Percentiles rank a stretch among this genome's conserved stretches.
Conservation (phyloP, 768 basidiomycete genomes). For the Tricholoma matsutake region DNA sequence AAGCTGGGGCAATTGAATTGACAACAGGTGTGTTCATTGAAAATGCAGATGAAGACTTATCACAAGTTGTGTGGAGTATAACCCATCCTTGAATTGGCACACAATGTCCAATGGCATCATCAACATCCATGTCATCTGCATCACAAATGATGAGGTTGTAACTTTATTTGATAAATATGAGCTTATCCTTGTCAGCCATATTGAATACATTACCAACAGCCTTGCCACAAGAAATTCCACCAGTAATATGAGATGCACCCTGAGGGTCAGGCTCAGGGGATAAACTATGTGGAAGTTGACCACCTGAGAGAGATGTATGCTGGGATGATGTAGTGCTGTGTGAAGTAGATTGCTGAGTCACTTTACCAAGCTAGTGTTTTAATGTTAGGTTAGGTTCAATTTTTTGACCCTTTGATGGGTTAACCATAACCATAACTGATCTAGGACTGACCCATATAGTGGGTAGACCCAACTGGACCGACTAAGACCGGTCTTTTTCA, state of each 20-base stretch:
- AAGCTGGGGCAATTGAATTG: not conserved
- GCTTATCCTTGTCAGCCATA: slow-evolving; percentile 10
- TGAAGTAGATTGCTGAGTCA: not conserved
- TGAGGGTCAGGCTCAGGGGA: not conserved
- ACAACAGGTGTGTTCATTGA: not conserved
- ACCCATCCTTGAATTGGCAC: not conserved
- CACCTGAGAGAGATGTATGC: not conserved
- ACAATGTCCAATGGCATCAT: not conserved
- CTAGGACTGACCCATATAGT: too few species aligned
- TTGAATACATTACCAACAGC: slow-evolving; percentile 17
- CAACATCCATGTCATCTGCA: not conserved
- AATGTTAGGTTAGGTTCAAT: too few species aligned
- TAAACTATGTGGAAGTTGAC: not conserved
- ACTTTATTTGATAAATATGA: not conserved
- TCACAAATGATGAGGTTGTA: not conserved
- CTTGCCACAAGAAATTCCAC: slow-evolving; percentile 6
- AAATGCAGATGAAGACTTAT: not conserved
- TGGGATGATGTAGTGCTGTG: not conserved
- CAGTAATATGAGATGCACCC: slow-evolving; percentile 8
- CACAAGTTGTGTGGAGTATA: not conserved
- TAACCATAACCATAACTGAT: too few species aligned
- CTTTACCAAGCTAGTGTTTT: too few species aligned
- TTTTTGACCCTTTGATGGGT: too few species aligned
- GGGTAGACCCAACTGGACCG: too few species aligned
- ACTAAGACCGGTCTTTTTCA: too few species aligned